Evolutionary conservation across 164 flowering plant genomes (phyloP), one percentile per base, ranked within the genome.

Genomic region (Aristolochia californica): DNA sequence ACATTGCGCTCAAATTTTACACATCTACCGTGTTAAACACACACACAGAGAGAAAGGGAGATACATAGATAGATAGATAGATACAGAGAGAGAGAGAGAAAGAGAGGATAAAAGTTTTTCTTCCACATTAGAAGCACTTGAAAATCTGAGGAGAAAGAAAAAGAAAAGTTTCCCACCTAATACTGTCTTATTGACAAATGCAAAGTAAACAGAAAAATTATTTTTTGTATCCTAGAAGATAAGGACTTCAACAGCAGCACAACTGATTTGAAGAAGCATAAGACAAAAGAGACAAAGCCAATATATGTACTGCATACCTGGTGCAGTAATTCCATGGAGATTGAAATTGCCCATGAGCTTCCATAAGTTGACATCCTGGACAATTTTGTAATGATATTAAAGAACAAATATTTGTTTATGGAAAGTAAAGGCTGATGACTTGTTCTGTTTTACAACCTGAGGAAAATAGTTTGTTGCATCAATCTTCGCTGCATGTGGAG

Each of bases 261-360:
- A 28, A 2, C 10, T 9, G 10, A 34, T 34, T 34, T 5, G 10
- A 34, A 34, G 40, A 34, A 34, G 40, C 40, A 34, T 34, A 34
- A 2, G 40, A 34, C 7, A 34, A 8, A 34, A 8, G 0, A 34
- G 40, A 1, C 40, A 34, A 34, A 34, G 10, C 40, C 40, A 34
- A 34, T 34, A 28, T 34, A 28, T 7, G 10, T 34, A 34, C 40
- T 34, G 40, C 25, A 25, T 68, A 93, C 99, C 97, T 72, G 99
- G 97, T 20, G 85, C 99, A 56, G 99, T 93, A 51, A 93, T 83
- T 30, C 99, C 99, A 73, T 73, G 95, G 52, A 93, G 97, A 78
- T 83, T 83, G 52, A 93, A 93, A 62, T 90, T 95, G 17, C 99
- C 99, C 97, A 93, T 89, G 47, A 90, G 84, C 72, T 85, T 90